Conservation (phyloP, 257 asterid species). For the Apocynum venetum region DNA sequence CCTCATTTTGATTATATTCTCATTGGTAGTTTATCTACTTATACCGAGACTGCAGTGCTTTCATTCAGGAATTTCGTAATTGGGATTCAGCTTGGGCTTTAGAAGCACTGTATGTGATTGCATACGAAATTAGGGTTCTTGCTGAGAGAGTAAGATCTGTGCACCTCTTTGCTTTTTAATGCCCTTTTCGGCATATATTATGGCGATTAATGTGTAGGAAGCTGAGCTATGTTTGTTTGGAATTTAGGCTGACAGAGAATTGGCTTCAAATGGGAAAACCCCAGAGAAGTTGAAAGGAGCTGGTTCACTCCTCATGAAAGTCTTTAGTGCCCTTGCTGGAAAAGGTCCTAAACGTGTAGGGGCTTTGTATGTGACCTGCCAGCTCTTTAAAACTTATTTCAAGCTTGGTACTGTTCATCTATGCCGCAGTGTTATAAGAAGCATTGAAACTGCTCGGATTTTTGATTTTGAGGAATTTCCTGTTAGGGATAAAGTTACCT, state of each 20-base stretch:
- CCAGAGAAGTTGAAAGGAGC: constrained; percentile 94
- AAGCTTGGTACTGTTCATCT: constrained; percentile 92
- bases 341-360: constrained; percentile 95
- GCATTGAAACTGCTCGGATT: constrained; percentile 92
- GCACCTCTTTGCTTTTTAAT: constrained; percentile 2
- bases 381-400: constrained; percentile 86
- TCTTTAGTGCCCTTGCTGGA: constrained; percentile 92
- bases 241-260: constrained; percentile 82
- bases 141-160: constrained; percentile 75
- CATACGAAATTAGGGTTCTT: constrained; percentile 84
- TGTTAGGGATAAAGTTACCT: constrained; percentile 87
- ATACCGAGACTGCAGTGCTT: constrained; percentile 66
- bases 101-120: constrained; percentile 76
- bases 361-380: constrained; percentile 90
- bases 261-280: constrained; percentile 77
- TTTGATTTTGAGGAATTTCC: constrained; percentile 97
- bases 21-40: constrained; percentile 27
- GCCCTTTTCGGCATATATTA: background rate
- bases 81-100: constrained; percentile 98
- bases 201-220: background rate
- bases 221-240: constrained; percentile 30
- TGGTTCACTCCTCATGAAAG: constrained; percentile 97
- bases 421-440: constrained; percentile 93
- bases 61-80: constrained; percentile 93
- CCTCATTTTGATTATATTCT: constrained; percentile 12